Conservation (phyloP, 345 rosid species). For the Heritiera littoralis region DNA sequence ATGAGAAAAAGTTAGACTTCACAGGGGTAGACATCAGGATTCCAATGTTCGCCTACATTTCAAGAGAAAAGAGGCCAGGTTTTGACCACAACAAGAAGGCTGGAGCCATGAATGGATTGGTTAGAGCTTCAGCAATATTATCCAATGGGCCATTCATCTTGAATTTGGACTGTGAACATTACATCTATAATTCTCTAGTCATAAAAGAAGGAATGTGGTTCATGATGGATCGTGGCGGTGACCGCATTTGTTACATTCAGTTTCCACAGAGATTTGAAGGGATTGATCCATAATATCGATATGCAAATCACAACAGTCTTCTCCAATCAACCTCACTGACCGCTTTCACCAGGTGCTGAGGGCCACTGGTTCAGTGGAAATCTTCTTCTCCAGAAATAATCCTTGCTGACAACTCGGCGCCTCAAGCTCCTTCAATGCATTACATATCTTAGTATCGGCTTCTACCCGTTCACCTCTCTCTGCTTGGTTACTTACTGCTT, state of each 20-base stretch:
- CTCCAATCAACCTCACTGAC: slow-evolving; percentile 89
- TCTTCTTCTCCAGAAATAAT: slow-evolving; percentile 84
- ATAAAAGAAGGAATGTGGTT: slow-evolving; percentile 92
- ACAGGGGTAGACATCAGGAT: slow-evolving; percentile 70
- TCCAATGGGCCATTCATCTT: slow-evolving; percentile 89
- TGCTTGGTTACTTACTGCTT: slow-evolving; percentile 77
- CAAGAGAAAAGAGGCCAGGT: slow-evolving; percentile 84
- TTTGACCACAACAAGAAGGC: slow-evolving; percentile 93
- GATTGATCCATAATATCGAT: slow-evolving; percentile 90
- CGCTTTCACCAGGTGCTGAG: slow-evolving; percentile 90
- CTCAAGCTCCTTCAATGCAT: slow-evolving; percentile 86
- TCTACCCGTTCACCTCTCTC: slow-evolving; percentile 86
- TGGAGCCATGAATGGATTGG: slow-evolving; percentile 94
- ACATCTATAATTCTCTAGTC: slow-evolving; percentile 69
- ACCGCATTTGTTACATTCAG: slow-evolving; percentile 84
- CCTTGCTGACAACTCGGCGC: slow-evolving; percentile 61
- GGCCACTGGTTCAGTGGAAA: slow-evolving; percentile 97
- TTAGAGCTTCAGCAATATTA: slow-evolving; percentile 84
- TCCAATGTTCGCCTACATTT: slow-evolving; percentile 83
- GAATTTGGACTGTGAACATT: slow-evolving; percentile 89
- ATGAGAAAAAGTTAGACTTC: slow-evolving; percentile 69
- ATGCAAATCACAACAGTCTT: slow-evolving; percentile 86
- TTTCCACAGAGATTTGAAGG: slow-evolving; percentile 96
- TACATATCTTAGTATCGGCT: slow-evolving; percentile 80
- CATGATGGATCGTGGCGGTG: slow-evolving; percentile 99